A percentile compares a stretch with the other conserved stretches of the same genome.
These are phyloP conservation scores for Pseudisothecium myosuroides DNA, from an alignment of 225 moss, liverwort and hornwort genomes.

Conservation along the genomic window DNA sequence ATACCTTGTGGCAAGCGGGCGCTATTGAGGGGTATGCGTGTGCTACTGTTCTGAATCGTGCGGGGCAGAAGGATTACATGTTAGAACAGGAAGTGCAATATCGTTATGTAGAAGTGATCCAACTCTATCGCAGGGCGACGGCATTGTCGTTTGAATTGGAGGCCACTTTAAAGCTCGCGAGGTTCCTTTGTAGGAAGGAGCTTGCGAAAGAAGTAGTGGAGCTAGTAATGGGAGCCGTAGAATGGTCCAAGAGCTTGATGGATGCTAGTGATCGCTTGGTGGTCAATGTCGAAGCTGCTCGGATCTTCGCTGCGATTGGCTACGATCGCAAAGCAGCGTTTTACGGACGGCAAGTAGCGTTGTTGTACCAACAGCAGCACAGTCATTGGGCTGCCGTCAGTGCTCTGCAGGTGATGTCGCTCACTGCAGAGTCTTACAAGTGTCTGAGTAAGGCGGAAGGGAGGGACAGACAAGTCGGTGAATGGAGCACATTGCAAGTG, in stretches of 20 bases:
- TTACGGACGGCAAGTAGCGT: constrained; percentile 90
- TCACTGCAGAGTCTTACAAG: constrained; percentile 80
- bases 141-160: constrained; percentile 96
- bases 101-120: constrained; percentile 77
- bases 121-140: constrained; percentile 81
- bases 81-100: constrained; percentile 86
- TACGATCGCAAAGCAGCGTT: constrained; percentile 98
- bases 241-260: constrained; percentile 88
- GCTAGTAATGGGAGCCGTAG: constrained; percentile 78
- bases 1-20: constrained; percentile 91
- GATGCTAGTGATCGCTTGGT: constrained; percentile 99
- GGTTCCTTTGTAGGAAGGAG: constrained; percentile 90
- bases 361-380: constrained; percentile 94
- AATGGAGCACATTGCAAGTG: constrained; percentile 99
- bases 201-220: constrained; percentile 81
- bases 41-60: constrained; percentile 70
- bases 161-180: constrained; percentile 91
- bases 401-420: constrained; percentile 82
- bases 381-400: constrained; percentile 98
- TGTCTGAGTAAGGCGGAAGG: constrained; percentile 63
- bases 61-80: constrained; percentile 52
- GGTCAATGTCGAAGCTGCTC: constrained; percentile 86
- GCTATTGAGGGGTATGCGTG: constrained; percentile 87
- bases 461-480: constrained; percentile 29
- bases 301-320: constrained; percentile 86